Evolutionary conservation across 2,329 filamentous ascomycete species (phyloP).

Genomic region (Rutstroemia sp.): DNA sequence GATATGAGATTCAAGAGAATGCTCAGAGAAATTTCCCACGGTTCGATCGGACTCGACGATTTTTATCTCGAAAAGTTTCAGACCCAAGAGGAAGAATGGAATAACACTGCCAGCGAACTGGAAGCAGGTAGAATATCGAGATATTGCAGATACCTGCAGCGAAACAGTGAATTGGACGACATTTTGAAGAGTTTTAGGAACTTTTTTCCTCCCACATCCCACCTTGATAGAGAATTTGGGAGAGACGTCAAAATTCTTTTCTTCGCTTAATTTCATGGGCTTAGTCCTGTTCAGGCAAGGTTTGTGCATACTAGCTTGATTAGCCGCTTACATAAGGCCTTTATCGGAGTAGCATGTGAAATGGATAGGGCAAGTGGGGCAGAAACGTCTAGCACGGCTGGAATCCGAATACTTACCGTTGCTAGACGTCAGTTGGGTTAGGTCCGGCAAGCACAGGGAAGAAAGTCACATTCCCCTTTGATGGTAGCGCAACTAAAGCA

Average conservation of each 20-base stretch:
- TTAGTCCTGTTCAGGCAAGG: no score
- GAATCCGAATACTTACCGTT: no score
- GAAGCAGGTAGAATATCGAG: neutral
- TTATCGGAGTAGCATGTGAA: no score
- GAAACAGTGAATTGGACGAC: neutral
- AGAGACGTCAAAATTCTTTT: neutral
- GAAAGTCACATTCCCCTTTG: no score
- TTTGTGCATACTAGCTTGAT: no score
- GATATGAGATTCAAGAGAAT: neutral
- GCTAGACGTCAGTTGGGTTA: no score
- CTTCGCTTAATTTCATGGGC: no score
- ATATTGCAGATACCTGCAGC: neutral
- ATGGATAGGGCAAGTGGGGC: no score
- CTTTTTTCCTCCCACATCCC: constrained; percentile 5
- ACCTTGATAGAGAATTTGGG: neutral
- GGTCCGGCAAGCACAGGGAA: no score
- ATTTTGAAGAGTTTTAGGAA: constrained; percentile 9
- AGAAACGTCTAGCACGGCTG: no score
- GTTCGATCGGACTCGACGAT: neutral
- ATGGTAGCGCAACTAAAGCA: no score
- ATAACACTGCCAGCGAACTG: neutral
- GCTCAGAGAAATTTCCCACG: neutral
- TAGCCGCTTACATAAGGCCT: no score
- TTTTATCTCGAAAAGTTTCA: neutral
- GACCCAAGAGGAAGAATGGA: neutral